phyloP scores from a whole-genome alignment of 805 yeast genomes.

The Jamesozyma lodderae region DNA sequence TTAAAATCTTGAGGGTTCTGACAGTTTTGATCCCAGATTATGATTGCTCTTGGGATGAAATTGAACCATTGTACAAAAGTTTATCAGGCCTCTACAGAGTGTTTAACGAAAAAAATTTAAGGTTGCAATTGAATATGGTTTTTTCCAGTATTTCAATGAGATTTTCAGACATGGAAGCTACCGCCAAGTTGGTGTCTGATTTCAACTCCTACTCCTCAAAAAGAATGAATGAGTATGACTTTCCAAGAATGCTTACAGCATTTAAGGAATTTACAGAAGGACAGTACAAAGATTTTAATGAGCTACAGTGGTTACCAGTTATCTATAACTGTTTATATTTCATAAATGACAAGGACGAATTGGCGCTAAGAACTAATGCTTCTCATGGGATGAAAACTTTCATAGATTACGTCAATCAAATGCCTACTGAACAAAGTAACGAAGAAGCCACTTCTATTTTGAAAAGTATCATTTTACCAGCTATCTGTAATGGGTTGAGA shows the following conservation, averaged over 20 bases:
- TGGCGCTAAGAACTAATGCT: slow-evolving; percentile 73
- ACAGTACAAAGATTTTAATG: slow-evolving; percentile 35
- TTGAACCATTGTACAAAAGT: slow-evolving; percentile 40
- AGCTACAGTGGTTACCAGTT: slow-evolving; percentile 72
- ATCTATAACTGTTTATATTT: slow-evolving; percentile 58
- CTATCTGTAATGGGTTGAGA: slow-evolving; percentile 58
- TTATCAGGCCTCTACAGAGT: slow-evolving; percentile 50
- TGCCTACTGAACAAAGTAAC: slow-evolving; percentile 13
- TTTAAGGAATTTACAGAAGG: slow-evolving; percentile 57
- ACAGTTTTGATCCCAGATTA: slow-evolving; percentile 44
- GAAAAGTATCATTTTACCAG: slow-evolving; percentile 51
- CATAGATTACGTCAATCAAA: slow-evolving; percentile 44
- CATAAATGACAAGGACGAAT: slow-evolving; percentile 69
- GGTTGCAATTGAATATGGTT: slow-evolving; percentile 52
- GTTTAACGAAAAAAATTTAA: slow-evolving; percentile 50
- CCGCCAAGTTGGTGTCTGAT: slow-evolving; percentile 48
- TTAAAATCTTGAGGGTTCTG: slow-evolving; percentile 49
- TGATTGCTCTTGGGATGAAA: slow-evolving; percentile 44
- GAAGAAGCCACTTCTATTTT: slow-evolving; percentile 32
- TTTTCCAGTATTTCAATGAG: slow-evolving; percentile 50
- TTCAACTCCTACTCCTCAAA: slow-evolving; percentile 60
- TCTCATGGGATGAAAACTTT: slow-evolving; percentile 53
- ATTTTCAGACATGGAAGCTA: slow-evolving; percentile 35
- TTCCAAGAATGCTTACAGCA: slow-evolving; percentile 61
- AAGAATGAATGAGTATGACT: slow-evolving; percentile 69